Percentiles rank a stretch among this genome's conserved stretches.
Evolutionary conservation across 2,329 filamentous ascomycete species (phyloP).

Genomic region (Phialocephala subalpina): DNA sequence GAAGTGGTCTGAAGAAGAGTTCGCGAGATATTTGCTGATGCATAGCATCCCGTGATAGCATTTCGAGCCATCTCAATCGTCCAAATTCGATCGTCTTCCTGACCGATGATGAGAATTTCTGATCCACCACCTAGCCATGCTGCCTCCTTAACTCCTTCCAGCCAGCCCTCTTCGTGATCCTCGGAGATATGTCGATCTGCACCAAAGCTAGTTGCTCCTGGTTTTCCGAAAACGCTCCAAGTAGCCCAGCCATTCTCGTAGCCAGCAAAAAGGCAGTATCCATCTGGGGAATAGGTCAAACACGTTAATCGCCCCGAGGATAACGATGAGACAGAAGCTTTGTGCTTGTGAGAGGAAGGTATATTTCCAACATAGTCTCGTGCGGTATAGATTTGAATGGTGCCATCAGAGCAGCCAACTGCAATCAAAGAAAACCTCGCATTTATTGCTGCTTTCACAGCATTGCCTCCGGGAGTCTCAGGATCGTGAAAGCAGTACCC

Average conservation of each 20-base stretch:
- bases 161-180: slow-evolving; percentile 81
- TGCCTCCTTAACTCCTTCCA: slow-evolving; percentile 79
- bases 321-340: slow-evolving; percentile 70
- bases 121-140: slow-evolving; percentile 90
- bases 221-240: slow-evolving; percentile 97
- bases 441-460: slow-evolving; percentile 84
- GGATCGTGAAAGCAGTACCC: slow-evolving; percentile 92
- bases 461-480: slow-evolving; percentile 63
- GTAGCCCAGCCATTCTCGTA: slow-evolving; percentile 93
- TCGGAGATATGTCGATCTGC: slow-evolving; percentile 70
- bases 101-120: slow-evolving; percentile 79
- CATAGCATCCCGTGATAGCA: slow-evolving; percentile 91
- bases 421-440: slow-evolving; percentile 94
- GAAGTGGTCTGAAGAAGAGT: slow-evolving; percentile 89
- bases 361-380: slow-evolving; percentile 95
- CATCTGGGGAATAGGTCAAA: slow-evolving; percentile 89
- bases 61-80: slow-evolving; percentile 92
- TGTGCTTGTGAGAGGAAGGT: slow-evolving; percentile 82
- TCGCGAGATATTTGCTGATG: slow-evolving; percentile 87
- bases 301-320: slow-evolving; percentile 77
- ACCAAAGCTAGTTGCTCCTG: slow-evolving; percentile 83
- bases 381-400: slow-evolving; percentile 88
- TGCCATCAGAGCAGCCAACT: slow-evolving; percentile 81
- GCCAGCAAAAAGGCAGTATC: slow-evolving; percentile 93
- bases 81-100: slow-evolving; percentile 82